Conservation (phyloP, 1,284 basidiomycete species). For the Sporisorium exsertum region DNA sequence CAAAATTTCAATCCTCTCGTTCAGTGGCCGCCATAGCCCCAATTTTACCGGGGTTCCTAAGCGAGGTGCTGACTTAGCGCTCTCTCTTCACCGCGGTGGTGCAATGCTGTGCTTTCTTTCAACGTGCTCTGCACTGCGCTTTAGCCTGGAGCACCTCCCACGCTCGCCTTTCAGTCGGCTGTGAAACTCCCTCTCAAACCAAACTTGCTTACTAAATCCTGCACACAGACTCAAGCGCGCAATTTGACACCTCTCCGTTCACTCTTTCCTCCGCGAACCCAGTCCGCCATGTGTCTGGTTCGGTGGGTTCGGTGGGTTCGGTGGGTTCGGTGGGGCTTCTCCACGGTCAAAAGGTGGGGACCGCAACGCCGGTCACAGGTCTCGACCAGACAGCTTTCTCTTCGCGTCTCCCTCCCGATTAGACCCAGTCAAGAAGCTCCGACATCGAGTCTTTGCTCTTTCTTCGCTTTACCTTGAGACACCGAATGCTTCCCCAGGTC, state of each 20-base stretch:
- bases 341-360: no score
- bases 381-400: neutral
- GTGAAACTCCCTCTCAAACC: neutral
- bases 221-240: constrained; percentile 6
- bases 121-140: neutral
- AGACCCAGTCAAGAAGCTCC: neutral
- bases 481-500: neutral
- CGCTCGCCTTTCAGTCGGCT: neutral
- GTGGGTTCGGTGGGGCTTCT: no score
- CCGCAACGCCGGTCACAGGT: no score
- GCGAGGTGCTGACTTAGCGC: neutral
- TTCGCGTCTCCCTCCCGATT: neutral
- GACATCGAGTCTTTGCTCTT: neutral
- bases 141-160: no score
- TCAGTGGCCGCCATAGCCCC: no score
- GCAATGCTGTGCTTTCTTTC: no score
- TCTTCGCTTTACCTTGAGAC: neutral
- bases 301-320: no score
- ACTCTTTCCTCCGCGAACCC: no score
- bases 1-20: neutral
- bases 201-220: constrained; percentile 14
- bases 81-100: no score
- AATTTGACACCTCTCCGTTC: constrained; percentile 13
- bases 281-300: no score
- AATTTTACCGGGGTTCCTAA: neutral